Conservation (phyloP, 495 filamentous ascomycete genomes). For the Pyrenula massariospora region DNA sequence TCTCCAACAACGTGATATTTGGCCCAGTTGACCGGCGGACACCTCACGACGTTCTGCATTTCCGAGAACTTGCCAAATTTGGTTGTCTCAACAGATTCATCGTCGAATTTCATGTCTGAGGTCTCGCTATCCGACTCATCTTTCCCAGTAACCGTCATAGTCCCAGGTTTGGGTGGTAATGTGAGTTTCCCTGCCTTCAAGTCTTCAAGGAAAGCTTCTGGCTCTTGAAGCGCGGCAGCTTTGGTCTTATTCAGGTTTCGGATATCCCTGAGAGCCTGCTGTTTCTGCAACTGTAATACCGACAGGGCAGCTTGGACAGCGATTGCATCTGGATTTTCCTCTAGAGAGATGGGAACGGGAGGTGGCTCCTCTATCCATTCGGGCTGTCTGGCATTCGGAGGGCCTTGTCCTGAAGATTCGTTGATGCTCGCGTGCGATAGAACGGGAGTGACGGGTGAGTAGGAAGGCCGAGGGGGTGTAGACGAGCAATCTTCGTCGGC, state of each 20-base stretch:
- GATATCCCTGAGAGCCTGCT: conserved; percentile 63
- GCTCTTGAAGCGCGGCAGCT: conserved; percentile 50
- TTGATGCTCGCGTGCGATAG: background rate
- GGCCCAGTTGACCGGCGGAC: conserved; percentile 80
- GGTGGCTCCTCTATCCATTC: conserved; percentile 28
- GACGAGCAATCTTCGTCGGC: conserved; percentile 16
- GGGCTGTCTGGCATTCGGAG: background rate
- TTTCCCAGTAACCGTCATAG: conserved; percentile 26
- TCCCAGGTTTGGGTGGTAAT: conserved; percentile 22
- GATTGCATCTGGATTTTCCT: conserved; percentile 71
- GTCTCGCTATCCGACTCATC: conserved; percentile 21
- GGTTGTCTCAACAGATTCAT: conserved; percentile 15
- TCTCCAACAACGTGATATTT: conserved; percentile 79
- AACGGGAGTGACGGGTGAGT: conserved; percentile 35
- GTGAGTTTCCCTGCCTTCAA: conserved; percentile 42
- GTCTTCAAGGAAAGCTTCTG: conserved; percentile 54
- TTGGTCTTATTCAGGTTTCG: conserved; percentile 50
- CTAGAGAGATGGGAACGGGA: conserved; percentile 58
- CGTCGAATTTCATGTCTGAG: conserved; percentile 8
- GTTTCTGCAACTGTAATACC: conserved; percentile 71
- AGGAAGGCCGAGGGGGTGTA: conserved; percentile 33
- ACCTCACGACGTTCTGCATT: conserved; percentile 73
- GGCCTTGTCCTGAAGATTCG: background rate
- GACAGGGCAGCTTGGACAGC: conserved; percentile 70
- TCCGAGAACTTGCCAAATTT: conserved; percentile 48